Base-by-base conservation (phyloP, 148 eudicot genomes). In the Fagopyrum esculentum region DNA sequence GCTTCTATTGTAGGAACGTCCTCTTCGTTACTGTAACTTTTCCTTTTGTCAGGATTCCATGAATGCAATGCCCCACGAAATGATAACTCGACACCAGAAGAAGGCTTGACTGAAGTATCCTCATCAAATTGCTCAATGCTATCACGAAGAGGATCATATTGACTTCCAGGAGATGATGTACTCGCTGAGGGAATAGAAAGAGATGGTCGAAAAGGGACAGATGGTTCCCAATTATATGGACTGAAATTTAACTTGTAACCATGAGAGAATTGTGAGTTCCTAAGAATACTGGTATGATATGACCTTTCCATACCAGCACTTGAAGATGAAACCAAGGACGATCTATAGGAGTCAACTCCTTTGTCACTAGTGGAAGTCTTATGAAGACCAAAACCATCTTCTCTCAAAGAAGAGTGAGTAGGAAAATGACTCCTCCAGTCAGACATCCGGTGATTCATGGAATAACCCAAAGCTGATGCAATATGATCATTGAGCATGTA, bases 161-260 rank as follows among this genome's bases (percentile, higher is more conserved):
- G 89, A 49, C 74, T 78, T 68, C 78, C 88, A 49, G 88, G 82
- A 83, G 91, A 77, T 61, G 81, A 81, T 74, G 80, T 66, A 11
- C 80, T 78, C 69, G 81, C 76, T 60, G 90, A 74, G 22, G 85
- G 84, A 26, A 86, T 69, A 51, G 78, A 76, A 80, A 74, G 79
- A 22, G 90, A 87, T 61, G 98, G 91, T 30, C 82, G 85, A 80
- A 92, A 92, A 75, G 94, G 98, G 71, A 75, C 79, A 78, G 98
- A 90, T 73, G 91, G 93, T 81, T 96, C 97, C 99, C 99, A 96
- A 73, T 89, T 85, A 73, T 82, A 80, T 51, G 85, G 82, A 79
- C 81, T 73, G 61, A 84, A 70, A 61, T 75, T 84, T 43, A 83
- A 48, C 76, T 79, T 81, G 47, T 51, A 80, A 22, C 79, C 85